Conservation (phyloP, 345 rosid genomes). For the Brassica rapa region DNA sequence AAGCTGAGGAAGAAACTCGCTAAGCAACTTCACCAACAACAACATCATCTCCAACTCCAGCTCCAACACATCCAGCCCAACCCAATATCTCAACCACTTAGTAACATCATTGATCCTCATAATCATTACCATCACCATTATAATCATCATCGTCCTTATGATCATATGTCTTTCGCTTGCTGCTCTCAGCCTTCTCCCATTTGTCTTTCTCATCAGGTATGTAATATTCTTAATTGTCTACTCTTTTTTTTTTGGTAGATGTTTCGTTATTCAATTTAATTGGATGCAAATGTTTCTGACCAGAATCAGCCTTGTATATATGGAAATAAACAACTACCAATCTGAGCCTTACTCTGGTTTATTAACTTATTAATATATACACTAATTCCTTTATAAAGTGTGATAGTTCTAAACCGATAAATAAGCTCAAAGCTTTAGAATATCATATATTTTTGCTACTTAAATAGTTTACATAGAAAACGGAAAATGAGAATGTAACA, state of each 20-base stretch:
- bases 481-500: not conserved
- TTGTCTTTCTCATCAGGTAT: slow-evolving; percentile 49
- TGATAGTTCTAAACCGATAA: not conserved
- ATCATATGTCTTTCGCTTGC: slow-evolving; percentile 41
- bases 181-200: slow-evolving; percentile 38
- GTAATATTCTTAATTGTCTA: not conserved
- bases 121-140: slow-evolving; percentile 34
- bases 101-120: slow-evolving; percentile 34
- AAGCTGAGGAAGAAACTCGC: slow-evolving; percentile 73
- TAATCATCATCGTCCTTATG: slow-evolving; percentile 40
- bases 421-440: not conserved
- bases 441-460: not conserved
- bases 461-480: not conserved
- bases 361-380: not conserved
- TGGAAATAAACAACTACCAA: not conserved
- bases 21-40: slow-evolving; percentile 69
- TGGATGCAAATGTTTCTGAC: not conserved
- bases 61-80: slow-evolving; percentile 39
- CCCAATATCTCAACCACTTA: slow-evolving; percentile 27
- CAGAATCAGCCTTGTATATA: not conserved
- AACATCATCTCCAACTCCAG: slow-evolving; percentile 44
- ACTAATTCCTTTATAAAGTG: not conserved
- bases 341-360: not conserved
- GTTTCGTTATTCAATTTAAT: not conserved
- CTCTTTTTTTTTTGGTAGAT: not conserved